Base-by-base conservation (phyloP, 2,329 filamentous ascomycete species). In the Ophiostoma ulmi region DNA sequence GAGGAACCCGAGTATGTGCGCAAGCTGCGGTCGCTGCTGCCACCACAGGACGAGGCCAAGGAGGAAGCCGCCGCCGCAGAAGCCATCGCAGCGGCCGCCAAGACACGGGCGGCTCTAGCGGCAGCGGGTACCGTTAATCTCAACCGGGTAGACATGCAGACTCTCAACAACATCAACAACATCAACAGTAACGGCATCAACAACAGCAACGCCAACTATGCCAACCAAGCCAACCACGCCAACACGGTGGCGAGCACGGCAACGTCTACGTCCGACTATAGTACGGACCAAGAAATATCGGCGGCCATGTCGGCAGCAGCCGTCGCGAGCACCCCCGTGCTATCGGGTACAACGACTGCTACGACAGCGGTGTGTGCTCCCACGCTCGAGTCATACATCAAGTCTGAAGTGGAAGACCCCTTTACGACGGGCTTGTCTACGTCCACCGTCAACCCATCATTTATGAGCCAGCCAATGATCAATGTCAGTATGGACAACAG, bases 1-100 rank as follows among this genome's bases (percentile, higher is more conserved):
- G 77, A 82, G 20, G 79, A 78, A 20, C 86, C 86, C 0, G 74
- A 74, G 4, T 87, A 81, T 66, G 80, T 88, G 52, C 74, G 77
- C 22, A 82, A 79, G 55, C 78, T 88, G 13, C 81, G 80, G 61
- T 76, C 79, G 1, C 74, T 80, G 26, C 76, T 86, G 35, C 82
- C 83, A 8, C 39, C 61, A 2, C 75, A 76, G 48, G 77, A 78
- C 31, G 78, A 85, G 10, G 36, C 55, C 4, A 70, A 55, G 8
- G 61, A 67, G 5, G 44, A 67, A 1, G 44, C 55, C 0, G 48
- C 67, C 0, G 48, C 44, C 2, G 20, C 44, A 0, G 44, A 44
- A 0, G 48, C 44, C 3, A 48, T 55, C 4, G 66, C 66, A 0
- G 67, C 67, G 2, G 67, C 44, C 2, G 44, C 11, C 48, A 58